These are phyloP conservation scores for Pichia paraexigua DNA, from an alignment of 805 yeast genomes.

Conservation along the genomic window DNA sequence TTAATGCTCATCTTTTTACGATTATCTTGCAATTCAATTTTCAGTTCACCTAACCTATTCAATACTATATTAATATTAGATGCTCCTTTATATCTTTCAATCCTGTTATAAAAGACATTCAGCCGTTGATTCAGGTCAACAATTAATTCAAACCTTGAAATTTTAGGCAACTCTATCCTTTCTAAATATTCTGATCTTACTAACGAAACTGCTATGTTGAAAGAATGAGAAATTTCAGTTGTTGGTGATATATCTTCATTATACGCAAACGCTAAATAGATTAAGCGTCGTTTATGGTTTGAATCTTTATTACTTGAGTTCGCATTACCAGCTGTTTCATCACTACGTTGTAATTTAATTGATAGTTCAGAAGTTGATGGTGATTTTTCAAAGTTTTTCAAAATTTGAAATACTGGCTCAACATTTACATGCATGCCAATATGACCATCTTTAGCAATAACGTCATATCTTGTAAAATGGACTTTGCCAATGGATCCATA, in stretches of 20 bases:
- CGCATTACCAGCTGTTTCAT: conserved; percentile 22
- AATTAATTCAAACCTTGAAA: conserved; percentile 46
- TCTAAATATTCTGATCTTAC: conserved; percentile 47
- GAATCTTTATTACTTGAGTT: conserved; percentile 14
- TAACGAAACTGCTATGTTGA: conserved; percentile 63
- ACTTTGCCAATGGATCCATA: conserved; percentile 51
- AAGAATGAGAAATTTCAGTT: conserved; percentile 51
- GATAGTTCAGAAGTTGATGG: conserved; percentile 39
- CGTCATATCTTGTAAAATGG: conserved; percentile 42
- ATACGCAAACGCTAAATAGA: conserved; percentile 49
- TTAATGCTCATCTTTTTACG: conserved; percentile 45
- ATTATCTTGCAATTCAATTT: conserved; percentile 47
- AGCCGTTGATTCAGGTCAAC: conserved; percentile 46
- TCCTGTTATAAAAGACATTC: conserved; percentile 45
- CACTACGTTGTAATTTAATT: conserved; percentile 35
- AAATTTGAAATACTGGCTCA: conserved; percentile 51
- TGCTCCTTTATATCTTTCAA: conserved; percentile 55
- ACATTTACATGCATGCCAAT: conserved; percentile 55
- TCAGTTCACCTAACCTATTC: conserved; percentile 40
- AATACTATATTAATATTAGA: conserved; percentile 45
- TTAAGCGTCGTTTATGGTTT: conserved; percentile 27
- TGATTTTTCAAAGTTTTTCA: conserved; percentile 48
- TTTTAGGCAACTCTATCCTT: conserved; percentile 54
- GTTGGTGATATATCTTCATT: conserved; percentile 36
- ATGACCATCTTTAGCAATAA: conserved; percentile 44